A percentile compares a stretch with the other conserved stretches of the same genome.
phyloP scores from a whole-genome alignment of 2,329 filamentous ascomycete genomes.

The Thelonectria blattea region DNA sequence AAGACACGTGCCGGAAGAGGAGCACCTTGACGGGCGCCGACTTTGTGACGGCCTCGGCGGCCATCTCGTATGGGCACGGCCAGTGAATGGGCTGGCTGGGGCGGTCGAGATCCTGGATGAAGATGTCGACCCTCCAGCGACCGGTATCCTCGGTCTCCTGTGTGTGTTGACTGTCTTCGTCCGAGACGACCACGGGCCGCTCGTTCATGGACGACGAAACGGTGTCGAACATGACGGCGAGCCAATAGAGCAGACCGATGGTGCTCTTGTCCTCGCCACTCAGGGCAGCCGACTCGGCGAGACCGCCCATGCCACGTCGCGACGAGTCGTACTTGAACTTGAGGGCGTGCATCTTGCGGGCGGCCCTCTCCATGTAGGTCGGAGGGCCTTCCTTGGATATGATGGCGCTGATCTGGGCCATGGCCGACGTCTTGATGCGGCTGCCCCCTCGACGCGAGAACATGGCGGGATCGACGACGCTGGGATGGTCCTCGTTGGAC shows the following conservation, averaged over 20 bases:
- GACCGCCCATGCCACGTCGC: conserved; percentile 23
- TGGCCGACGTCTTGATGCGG: conserved; percentile 9
- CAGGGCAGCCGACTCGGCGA: conserved; percentile 11
- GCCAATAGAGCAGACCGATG: conserved; percentile 61
- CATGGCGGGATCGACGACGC: conserved; percentile 1
- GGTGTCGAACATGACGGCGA: conserved; percentile 65
- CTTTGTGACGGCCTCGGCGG: conserved; percentile 53
- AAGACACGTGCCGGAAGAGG: conserved; percentile 20
- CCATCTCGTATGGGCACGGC: conserved; percentile 60
- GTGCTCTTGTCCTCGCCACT: conserved; percentile 46
- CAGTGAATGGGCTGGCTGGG: conserved; percentile 44
- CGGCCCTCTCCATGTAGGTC: conserved; percentile 32
- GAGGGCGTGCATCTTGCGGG: conserved; percentile 36
- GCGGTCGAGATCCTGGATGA: conserved; percentile 36
- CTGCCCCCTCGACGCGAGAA: conserved; percentile 9
- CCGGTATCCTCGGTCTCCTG: conserved; percentile 7
- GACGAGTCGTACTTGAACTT: conserved; percentile 33
- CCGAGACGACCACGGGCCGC: conserved; percentile 43
- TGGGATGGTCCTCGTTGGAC: conserved; percentile 21
- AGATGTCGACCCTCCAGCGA: conserved; percentile 32
- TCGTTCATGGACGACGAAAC: conserved; percentile 59
- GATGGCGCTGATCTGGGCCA: conserved; percentile 27
- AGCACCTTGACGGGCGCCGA: conserved; percentile 55
- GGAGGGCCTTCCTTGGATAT: conserved; percentile 33
- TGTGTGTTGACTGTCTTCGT: conserved; percentile 48